A percentile compares a stretch with the other conserved stretches of the same genome.
Conservation (phyloP, 2,329 filamentous ascomycete species). For the Fusarium chuoi region DNA sequence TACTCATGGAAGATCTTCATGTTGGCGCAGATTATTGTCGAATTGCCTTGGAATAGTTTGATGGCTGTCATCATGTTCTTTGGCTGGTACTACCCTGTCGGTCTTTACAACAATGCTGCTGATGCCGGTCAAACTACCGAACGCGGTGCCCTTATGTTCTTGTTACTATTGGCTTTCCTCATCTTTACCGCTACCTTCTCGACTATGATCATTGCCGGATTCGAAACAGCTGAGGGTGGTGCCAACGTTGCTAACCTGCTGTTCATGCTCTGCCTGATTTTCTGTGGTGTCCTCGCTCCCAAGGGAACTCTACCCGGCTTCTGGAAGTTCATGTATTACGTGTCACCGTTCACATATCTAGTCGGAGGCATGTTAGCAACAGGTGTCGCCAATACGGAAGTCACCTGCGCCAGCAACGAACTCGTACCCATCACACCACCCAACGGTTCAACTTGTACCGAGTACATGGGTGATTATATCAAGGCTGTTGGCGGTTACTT, state of each 20-base stretch:
- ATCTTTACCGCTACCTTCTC: slow-evolving; percentile 86
- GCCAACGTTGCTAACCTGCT: slow-evolving; percentile 74
- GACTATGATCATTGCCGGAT: slow-evolving; percentile 76
- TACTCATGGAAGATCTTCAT: slow-evolving; percentile 90
- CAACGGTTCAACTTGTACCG: slow-evolving; percentile 63
- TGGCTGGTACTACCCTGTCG: slow-evolving; percentile 88
- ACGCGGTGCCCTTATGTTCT: slow-evolving; percentile 81
- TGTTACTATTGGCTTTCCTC: slow-evolving; percentile 79
- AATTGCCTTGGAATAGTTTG: slow-evolving; percentile 85
- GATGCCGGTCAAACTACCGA: slow-evolving; percentile 69
- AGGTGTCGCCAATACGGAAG: slow-evolving; percentile 73
- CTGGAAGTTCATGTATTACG: slow-evolving; percentile 64
- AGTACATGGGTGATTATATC: slow-evolving; percentile 68
- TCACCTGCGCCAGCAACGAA: slow-evolving; percentile 77
- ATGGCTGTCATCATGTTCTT: slow-evolving; percentile 82
- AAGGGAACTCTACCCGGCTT: slow-evolving; percentile 67
- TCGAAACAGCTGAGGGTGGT: slow-evolving; percentile 72
- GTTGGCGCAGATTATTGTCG: slow-evolving; percentile 83
- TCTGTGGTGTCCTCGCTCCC: slow-evolving; percentile 44
- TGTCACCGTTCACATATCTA: slow-evolving; percentile 86
- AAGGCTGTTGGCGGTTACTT: slow-evolving; percentile 63
- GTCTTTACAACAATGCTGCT: slow-evolving; percentile 76
- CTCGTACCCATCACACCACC: slow-evolving; percentile 72
- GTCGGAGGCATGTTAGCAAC: slow-evolving; percentile 77
- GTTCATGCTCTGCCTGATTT: slow-evolving; percentile 68